Conservation (phyloP, 2,329 filamentous ascomycete genomes). For the Biscogniauxia mediterranea region DNA sequence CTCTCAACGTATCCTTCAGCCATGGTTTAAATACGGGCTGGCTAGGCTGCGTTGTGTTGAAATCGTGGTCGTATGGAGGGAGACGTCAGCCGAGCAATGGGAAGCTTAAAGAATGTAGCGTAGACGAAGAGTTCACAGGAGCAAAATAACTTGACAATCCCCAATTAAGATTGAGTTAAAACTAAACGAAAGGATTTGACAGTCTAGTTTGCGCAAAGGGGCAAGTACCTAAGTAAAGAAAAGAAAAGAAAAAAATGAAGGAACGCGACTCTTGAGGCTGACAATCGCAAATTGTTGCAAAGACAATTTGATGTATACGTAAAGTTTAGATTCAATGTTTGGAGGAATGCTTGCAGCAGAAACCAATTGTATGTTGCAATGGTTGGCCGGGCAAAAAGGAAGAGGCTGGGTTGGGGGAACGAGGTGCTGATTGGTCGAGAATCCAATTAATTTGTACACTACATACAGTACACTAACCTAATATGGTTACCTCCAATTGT, state of each 20-base stretch:
- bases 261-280: no score
- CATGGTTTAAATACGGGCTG: conserved; percentile 16
- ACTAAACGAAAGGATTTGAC: no score
- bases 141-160: no score
- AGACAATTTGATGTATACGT: no score
- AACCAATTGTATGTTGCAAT: neutral
- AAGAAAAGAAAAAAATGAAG: no score
- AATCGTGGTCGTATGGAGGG: neutral
- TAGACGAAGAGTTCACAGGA: no score
- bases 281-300: no score
- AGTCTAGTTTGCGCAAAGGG: no score
- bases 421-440: neutral
- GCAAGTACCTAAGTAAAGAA: no score
- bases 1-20: conserved; percentile 32
- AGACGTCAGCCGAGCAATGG: neutral
- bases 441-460: no score
- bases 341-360: neutral
- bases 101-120: neutral
- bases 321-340: neutral
- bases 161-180: no score
- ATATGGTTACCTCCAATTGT: neutral
- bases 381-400: neutral
- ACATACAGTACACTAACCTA: no score
- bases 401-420: neutral
- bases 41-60: neutral